phyloP scores from a whole-genome alignment of 495 filamentous ascomycete species.

The Oleoguttula mirabilis region DNA sequence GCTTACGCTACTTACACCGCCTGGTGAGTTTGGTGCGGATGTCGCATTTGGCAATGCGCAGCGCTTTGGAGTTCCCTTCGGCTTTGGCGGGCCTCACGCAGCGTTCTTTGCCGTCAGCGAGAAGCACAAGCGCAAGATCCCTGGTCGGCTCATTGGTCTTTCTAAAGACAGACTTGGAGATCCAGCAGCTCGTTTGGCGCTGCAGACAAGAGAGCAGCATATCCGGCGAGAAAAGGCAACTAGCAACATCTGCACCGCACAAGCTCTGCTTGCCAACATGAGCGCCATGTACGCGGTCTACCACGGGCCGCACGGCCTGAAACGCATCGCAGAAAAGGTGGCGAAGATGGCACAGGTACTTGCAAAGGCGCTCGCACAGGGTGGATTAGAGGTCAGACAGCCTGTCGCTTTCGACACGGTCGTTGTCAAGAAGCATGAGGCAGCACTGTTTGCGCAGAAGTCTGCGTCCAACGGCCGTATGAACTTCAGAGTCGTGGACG shows the following conservation, averaged over 20 bases:
- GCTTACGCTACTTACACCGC: constrained; percentile 78
- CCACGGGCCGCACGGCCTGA: constrained; percentile 79
- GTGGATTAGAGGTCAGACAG: constrained; percentile 50
- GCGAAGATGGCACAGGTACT: constrained; percentile 59
- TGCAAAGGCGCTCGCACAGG: constrained; percentile 50
- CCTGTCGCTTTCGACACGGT: constrained; percentile 71
- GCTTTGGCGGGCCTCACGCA: constrained; percentile 89
- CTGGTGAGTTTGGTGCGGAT: constrained; percentile 92
- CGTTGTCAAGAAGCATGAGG: constrained; percentile 45
- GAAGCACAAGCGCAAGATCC: constrained; percentile 92
- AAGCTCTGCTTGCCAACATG: constrained; percentile 94
- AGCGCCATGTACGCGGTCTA: constrained; percentile 96
- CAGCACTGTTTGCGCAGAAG: constrained; percentile 34
- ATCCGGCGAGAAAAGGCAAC: constrained; percentile 97
- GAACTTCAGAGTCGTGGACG: constrained; percentile 52
- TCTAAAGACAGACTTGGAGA: constrained; percentile 85
- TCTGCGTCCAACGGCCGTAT: constrained; percentile 42
- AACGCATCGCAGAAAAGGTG: constrained; percentile 68
- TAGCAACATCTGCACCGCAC: constrained; percentile 96
- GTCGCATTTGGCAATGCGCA: constrained; percentile 97
- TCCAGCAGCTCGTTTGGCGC: constrained; percentile 70
- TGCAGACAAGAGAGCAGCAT: constrained; percentile 95
- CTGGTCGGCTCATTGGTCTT: constrained; percentile 81
- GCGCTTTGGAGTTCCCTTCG: constrained; percentile 85
- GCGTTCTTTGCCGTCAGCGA: constrained; percentile 93